Evolutionary conservation across 2,329 filamentous ascomycete genomes (phyloP).

Genomic region (Ambrosiella cleistominuta): DNA sequence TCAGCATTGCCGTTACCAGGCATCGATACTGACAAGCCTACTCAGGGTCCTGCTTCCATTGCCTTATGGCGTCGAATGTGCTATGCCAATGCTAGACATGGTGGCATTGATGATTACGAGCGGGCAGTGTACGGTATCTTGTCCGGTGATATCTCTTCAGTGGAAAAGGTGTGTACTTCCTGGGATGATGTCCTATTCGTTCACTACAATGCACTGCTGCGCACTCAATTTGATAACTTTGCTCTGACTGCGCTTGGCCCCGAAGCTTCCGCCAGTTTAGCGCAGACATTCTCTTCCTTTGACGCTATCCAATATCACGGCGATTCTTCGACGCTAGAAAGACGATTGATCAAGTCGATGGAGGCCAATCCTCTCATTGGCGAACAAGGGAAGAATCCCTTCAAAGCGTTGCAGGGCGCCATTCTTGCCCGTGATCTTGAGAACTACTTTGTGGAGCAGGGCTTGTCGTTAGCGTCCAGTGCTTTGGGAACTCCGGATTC

Average conservation of each 20-base stretch:
- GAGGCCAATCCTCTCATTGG: constrained; percentile 37
- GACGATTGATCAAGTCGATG: constrained; percentile 42
- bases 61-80: constrained; percentile 66
- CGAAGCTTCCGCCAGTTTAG: constrained; percentile 33
- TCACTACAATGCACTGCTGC: constrained; percentile 70
- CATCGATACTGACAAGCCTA: constrained; percentile 24
- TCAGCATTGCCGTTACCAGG: constrained; percentile 48
- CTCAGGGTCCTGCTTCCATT: constrained; percentile 26
- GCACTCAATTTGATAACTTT: constrained; percentile 63
- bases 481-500: constrained; percentile 21
- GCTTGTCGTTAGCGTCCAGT: constrained; percentile 27
- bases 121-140: constrained; percentile 78
- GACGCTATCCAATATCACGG: constrained; percentile 48
- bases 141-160: constrained; percentile 65
- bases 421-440: constrained; percentile 48
- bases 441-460: constrained; percentile 41
- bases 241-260: constrained; percentile 37
- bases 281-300: constrained; percentile 43
- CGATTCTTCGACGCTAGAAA: constrained; percentile 33
- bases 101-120: constrained; percentile 59
- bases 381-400: constrained; percentile 42
- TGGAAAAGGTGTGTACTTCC: constrained; percentile 55
- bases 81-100: constrained; percentile 50
- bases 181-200: constrained; percentile 83
- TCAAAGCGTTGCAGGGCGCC: constrained; percentile 61